These are phyloP conservation scores for Geopyxis carbonaria DNA, from an alignment of 495 filamentous ascomycete species.

Conservation along the genomic window DNA sequence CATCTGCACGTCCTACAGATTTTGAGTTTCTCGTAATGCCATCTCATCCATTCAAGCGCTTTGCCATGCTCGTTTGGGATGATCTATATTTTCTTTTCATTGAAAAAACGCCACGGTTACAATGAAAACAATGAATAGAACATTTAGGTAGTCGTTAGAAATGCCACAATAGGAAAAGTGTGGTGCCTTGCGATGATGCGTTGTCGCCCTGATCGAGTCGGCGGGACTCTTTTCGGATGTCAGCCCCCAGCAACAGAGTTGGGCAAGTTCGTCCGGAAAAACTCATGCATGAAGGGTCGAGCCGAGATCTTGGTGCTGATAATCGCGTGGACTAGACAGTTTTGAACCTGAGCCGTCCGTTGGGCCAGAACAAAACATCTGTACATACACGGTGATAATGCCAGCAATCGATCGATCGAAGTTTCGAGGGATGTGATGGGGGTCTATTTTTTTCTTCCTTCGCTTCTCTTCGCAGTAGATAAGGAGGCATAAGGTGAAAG, in stretches of 20 bases:
- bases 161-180: too few relatives aligned
- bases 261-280: constrained; percentile 7
- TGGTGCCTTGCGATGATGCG: neutral
- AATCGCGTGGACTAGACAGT: constrained; percentile 3
- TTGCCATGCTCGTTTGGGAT: neutral
- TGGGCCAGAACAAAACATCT: neutral
- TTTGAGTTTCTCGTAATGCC: neutral
- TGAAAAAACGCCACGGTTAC: neutral
- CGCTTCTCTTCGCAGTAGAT: too few relatives aligned
- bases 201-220: constrained; percentile 5
- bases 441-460: too few relatives aligned
- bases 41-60: neutral
- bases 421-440: neutral
- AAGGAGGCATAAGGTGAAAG: too few relatives aligned
- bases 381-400: neutral
- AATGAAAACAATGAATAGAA: constrained; percentile 3
- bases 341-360: neutral
- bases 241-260: constrained; percentile 2
- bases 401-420: neutral
- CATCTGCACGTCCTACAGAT: too few relatives aligned
- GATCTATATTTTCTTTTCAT: neutral
- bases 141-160: neutral
- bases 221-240: constrained; percentile 6
- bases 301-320: constrained; percentile 1
- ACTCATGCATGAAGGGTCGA: neutral